A percentile compares a stretch with the other conserved stretches of the same genome.
Conservation (phyloP, 257 asterid genomes). For the Galeopsis tetrahit region DNA sequence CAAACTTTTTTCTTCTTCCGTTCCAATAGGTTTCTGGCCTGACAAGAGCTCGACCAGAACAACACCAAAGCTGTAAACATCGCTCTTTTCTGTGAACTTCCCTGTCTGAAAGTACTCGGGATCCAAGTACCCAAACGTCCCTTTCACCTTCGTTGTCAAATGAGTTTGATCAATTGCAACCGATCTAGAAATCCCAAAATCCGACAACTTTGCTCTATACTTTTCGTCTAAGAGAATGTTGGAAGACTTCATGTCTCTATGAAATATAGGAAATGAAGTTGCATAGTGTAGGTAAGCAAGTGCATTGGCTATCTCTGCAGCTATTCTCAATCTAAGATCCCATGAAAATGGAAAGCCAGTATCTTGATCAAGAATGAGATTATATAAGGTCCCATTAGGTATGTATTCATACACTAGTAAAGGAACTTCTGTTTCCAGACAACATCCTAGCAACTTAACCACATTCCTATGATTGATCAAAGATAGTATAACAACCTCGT, state of each 20-base stretch:
- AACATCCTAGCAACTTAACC: conserved; percentile 43
- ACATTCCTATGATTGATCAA: conserved; percentile 44
- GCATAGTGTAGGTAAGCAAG: conserved; percentile 45
- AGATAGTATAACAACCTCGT: conserved; percentile 44
- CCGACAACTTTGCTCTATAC: conserved; percentile 43
- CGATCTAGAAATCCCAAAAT: conserved; percentile 45
- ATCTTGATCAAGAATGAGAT: conserved; percentile 34
- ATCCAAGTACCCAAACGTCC: conserved; percentile 47
- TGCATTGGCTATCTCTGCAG: conserved; percentile 42
- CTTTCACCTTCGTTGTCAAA: conserved; percentile 44
- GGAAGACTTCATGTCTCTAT: conserved; percentile 45
- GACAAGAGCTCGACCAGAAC: conserved; percentile 47
- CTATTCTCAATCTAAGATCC: conserved; percentile 45
- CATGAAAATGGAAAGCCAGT: conserved; percentile 37
- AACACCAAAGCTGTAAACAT: conserved; percentile 48
- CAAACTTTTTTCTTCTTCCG: conserved; percentile 36
- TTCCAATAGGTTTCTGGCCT: conserved; percentile 36
- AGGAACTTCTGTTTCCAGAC: conserved; percentile 44
- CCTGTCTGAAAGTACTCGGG: conserved; percentile 46
- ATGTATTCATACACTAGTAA: conserved; percentile 44
- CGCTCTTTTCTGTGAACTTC: conserved; percentile 45
- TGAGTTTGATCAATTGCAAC: conserved; percentile 36
- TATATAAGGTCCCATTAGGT: conserved; percentile 39
- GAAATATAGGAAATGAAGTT: conserved; percentile 42
- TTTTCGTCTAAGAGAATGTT: conserved; percentile 49